Conservation (phyloP, 495 filamentous ascomycete genomes). For the Aspergillus sparsus region DNA sequence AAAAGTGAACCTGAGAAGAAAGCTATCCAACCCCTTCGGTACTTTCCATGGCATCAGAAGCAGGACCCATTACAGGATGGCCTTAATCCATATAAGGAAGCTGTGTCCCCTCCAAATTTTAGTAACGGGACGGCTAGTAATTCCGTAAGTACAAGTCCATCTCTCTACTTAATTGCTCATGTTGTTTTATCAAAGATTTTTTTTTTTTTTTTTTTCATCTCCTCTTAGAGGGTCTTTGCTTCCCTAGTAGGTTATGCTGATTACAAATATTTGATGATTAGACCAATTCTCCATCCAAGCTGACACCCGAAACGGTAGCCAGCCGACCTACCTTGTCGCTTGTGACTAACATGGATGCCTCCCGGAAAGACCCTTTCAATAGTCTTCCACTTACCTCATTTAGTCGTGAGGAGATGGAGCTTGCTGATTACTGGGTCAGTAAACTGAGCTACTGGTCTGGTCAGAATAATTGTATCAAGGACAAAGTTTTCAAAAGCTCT, state of each 20-base stretch:
- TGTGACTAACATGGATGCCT: slow-evolving; percentile 35
- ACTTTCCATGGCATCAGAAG: slow-evolving; percentile 31
- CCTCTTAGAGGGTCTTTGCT: neutral
- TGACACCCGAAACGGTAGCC: neutral
- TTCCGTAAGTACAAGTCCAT: neutral
- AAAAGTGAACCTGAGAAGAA: slow-evolving; percentile 24
- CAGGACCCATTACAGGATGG: slow-evolving; percentile 12
- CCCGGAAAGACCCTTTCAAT: slow-evolving; percentile 39
- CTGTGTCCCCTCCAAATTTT: neutral
- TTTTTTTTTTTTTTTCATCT: neutral
- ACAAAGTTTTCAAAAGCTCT: slow-evolving; percentile 38
- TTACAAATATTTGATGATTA: neutral
- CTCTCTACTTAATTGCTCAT: neutral
- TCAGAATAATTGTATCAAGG: slow-evolving; percentile 42
- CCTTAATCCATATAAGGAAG: neutral
- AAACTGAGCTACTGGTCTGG: slow-evolving; percentile 50
- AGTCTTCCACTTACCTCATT: slow-evolving; percentile 28
- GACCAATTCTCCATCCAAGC: neutral
- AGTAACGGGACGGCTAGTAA: neutral
- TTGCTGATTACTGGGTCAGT: slow-evolving; percentile 41
- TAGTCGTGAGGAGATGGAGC: slow-evolving; percentile 28
- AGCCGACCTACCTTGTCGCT: slow-evolving; percentile 21
- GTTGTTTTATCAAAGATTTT: neutral
- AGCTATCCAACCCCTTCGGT: slow-evolving; percentile 22
- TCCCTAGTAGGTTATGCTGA: neutral